Conservation (phyloP, 2,329 filamentous ascomycete genomes). For the Blumeria graminis region DNA sequence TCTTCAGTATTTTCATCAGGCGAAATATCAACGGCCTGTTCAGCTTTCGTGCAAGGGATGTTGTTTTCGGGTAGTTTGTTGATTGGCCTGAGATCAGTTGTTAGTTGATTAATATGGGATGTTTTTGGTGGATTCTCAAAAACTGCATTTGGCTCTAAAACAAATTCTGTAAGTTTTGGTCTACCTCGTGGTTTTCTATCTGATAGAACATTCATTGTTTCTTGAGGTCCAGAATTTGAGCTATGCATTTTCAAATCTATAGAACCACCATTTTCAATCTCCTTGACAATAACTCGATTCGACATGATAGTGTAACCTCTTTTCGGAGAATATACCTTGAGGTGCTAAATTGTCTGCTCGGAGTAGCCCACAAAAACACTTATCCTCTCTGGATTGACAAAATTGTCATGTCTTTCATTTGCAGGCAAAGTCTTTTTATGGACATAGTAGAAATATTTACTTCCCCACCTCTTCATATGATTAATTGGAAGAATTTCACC, state of each 20-base stretch:
- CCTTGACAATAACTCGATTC: conserved; percentile 1
- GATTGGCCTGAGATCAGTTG: too few relatives aligned
- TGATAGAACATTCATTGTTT: background rate
- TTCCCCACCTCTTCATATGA: background rate
- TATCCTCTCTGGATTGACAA: background rate
- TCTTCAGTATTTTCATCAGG: too few relatives aligned
- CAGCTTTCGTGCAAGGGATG: too few relatives aligned
- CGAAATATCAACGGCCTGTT: too few relatives aligned
- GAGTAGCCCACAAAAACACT: too few relatives aligned
- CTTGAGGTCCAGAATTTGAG: background rate
- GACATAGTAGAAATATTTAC: too few relatives aligned
- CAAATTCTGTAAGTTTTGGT: too few relatives aligned
- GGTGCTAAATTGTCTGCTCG: background rate
- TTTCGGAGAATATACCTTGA: conserved; percentile 1
- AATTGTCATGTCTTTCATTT: background rate
- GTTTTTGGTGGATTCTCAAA: too few relatives aligned
- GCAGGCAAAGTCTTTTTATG: too few relatives aligned
- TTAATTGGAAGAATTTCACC: background rate
- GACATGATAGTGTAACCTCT: background rate
- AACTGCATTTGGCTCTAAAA: too few relatives aligned
- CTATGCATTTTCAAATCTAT: background rate
- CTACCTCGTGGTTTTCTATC: background rate
- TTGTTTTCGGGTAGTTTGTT: too few relatives aligned
- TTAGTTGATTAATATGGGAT: too few relatives aligned
- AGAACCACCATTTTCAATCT: background rate